Base-by-base conservation (phyloP, 2,329 filamentous ascomycete species). In the Fusarium piperis region DNA sequence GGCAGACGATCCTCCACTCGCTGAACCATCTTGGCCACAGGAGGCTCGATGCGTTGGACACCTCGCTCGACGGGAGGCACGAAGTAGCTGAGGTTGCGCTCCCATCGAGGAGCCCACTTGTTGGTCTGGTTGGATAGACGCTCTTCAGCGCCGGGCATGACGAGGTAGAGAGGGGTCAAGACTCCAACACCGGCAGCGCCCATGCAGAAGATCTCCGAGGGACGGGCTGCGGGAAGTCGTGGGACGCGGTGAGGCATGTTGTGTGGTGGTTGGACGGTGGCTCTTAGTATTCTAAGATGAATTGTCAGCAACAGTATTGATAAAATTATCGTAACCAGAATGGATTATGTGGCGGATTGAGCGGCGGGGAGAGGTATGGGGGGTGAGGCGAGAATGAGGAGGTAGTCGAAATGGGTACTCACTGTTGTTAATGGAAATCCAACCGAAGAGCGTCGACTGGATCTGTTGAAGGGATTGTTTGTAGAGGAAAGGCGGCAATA, bases 51-150 rank as follows among this genome's bases (percentile, higher is more conserved):
- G 59, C 85, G 83, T 71, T 85, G 84, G 41, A 87, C 82, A 57
- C 84, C 80, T 20, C 81, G 80, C 78, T 86, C 83, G 30, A 84
- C 83, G 16, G 85, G 84, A n/a, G 81, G 79, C 10, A 82, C 80
- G 77, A 89, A 85, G 81, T 85, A 86, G 69, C 81, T 84, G 76
- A 89, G 85, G 79, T 88, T 89, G 59, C 84, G 82, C 79, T 90
- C 87, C 88, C 88, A 90, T 62, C 86, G 85, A 18, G 87, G 87
- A 5, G 88, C 88, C 88, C 88, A 90, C 74, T 86, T 85, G 65
- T 83, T 81, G 4, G 88, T 90, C 78, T 89, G 87, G 26, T 80
- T 79, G 60, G 86, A 84, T 36, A 90, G 77, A 46, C 84, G 84
- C 78, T 89, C 86, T 71, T 88, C 85, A 65, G 86, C 86, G 36